A percentile compares a stretch with the other conserved stretches of the same genome.
Evolutionary conservation across 306 rosid genomes (phyloP).

Genomic region (Malus sylvestris): DNA sequence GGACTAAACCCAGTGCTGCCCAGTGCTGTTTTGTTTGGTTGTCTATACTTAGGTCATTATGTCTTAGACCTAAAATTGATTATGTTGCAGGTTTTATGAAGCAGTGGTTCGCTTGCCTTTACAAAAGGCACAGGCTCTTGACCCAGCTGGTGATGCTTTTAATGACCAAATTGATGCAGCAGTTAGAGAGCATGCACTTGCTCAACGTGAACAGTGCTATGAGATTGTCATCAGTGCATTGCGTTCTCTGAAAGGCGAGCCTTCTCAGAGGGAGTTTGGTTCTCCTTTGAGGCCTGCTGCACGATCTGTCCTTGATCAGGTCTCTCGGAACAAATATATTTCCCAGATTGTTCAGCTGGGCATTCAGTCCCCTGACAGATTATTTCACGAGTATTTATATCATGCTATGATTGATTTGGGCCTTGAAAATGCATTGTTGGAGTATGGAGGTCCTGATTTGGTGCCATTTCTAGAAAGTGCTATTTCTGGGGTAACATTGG

Average conservation of each 20-base stretch:
- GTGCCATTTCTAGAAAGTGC: constrained; percentile 82
- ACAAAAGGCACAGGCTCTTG: constrained; percentile 96
- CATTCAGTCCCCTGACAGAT: constrained; percentile 82
- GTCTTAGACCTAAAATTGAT: constrained; percentile 19
- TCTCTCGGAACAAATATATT: constrained; percentile 67
- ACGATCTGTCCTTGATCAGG: constrained; percentile 60
- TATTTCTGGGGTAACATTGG: constrained; percentile 46
- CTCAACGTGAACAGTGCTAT: constrained; percentile 79
- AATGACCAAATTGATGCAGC: constrained; percentile 83
- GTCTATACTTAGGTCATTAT: constrained; percentile 6
- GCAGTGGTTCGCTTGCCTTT: constrained; percentile 92
- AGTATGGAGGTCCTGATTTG: constrained; percentile 95
- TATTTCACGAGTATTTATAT: constrained; percentile 83
- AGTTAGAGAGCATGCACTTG: constrained; percentile 68
- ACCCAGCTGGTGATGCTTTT: constrained; percentile 82
- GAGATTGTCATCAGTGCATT: constrained; percentile 80
- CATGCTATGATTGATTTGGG: constrained; percentile 92
- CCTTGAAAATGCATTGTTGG: constrained; percentile 85
- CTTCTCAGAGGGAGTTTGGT: constrained; percentile 63
- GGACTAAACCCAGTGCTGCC: background rate
- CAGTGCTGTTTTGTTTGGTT: constrained; percentile 4
- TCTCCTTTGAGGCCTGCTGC: constrained; percentile 65
- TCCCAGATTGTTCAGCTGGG: constrained; percentile 94
- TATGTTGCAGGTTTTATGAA: constrained; percentile 80
- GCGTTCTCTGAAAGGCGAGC: constrained; percentile 68